Conservation (phyloP, 2,329 filamentous ascomycete genomes). For the Microsporum ferrugineum region DNA sequence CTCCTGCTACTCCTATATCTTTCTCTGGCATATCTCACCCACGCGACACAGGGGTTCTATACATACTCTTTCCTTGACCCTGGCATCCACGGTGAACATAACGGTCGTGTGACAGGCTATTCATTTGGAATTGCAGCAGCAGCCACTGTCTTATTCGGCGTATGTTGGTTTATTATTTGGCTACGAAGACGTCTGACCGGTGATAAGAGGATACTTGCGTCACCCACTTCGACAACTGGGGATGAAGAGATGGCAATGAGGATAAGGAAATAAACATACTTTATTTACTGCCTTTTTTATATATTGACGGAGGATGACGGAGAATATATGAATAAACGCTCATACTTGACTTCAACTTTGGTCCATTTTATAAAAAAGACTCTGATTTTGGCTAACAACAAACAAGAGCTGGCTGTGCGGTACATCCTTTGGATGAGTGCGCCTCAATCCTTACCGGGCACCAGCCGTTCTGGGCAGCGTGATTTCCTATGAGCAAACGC, state of each 20-base stretch:
- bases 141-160: conserved; percentile 41
- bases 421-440: too few relatives aligned
- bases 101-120: conserved; percentile 51
- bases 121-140: conserved; percentile 49
- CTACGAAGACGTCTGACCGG: conserved; percentile 36
- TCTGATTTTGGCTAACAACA: too few relatives aligned
- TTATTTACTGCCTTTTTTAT: background rate
- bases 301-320: background rate
- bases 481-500: too few relatives aligned
- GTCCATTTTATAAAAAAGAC: background rate
- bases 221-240: background rate
- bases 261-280: background rate
- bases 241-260: background rate
- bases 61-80: conserved; percentile 69
- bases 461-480: too few relatives aligned
- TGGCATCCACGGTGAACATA: conserved; percentile 33
- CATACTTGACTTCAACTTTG: background rate
- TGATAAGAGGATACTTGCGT: background rate
- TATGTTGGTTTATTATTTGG: conserved; percentile 45
- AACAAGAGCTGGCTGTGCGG: too few relatives aligned
- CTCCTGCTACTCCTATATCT: conserved; percentile 63
- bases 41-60: conserved; percentile 59
- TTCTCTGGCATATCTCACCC: conserved; percentile 60
- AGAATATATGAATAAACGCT: background rate
- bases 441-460: too few relatives aligned